Evolutionary conservation across 495 filamentous ascomycete species (phyloP), one percentile per base, ranked within the genome.

Genomic region (Neurospora sp.): DNA sequence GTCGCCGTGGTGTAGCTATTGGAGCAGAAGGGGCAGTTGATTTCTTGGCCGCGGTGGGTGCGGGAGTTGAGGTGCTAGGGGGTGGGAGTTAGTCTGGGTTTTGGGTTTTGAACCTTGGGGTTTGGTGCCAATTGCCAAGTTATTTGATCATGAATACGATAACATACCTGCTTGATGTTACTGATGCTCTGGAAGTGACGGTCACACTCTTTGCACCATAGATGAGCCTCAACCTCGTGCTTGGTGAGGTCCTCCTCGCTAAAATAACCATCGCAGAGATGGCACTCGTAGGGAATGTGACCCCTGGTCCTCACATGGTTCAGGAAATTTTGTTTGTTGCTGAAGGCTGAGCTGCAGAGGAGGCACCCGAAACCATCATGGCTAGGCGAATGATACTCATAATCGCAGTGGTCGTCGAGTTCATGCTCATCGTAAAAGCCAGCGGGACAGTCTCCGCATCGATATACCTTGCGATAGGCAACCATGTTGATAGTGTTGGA

Each of bases 21-120:
- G 22, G 68, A 40, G 76, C 82, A 84, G 70, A 81, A 82, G 12
- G 78, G 81, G 41, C 82, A 84, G 0, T 40, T 14, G 7, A 81
- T 73, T 22, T 69, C 20, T 3, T 48, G 20, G 53, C 76, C 76
- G 38, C 79, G 79, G 59, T 83, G 81, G 48, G 11, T 69, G 14
- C 75, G 69, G 4, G 80, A 81, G 69, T 77, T 75, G 8, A 79
- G 73, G 69, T 82, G 80, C 81, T 82, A 38, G 3, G 11, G 3
- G 22, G 0, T 6, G 20, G 0, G 10, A 27, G 44, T 66, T 35
- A 75, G 40, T 14, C 7, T 40, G 40, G 3, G 12, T 18, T n/a
- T 27, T 27, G n/a, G 46, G 6, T 10, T 35, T 35, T 35, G 35
- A 35, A 35, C 35, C 5, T 11, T 27, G 18, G 8, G 3, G 16